These are phyloP conservation scores for Wakefieldia striispora DNA, from an alignment of 768 basidiomycete genomes.

Conservation along the genomic window DNA sequence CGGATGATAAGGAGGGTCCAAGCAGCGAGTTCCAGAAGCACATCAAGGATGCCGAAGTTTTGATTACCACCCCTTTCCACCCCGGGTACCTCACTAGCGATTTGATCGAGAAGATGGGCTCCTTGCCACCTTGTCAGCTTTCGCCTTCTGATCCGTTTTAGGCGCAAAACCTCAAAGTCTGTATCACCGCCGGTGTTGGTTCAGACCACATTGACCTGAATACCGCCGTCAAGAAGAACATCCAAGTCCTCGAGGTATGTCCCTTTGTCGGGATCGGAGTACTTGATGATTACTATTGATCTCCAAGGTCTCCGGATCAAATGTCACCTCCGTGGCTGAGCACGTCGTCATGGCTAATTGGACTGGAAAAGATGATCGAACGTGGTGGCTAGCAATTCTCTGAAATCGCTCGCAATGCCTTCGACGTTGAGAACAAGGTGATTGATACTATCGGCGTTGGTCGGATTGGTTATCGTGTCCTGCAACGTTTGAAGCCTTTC, in stretches of 20 bases:
- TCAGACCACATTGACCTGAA: conserved; percentile 89
- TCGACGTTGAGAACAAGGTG: conserved; percentile 85
- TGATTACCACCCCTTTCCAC: conserved; percentile 84
- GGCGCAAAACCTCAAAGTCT: conserved; percentile 86
- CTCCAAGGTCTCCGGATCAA: conserved; percentile 71
- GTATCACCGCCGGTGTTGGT: conserved; percentile 86
- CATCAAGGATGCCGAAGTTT: conserved; percentile 70
- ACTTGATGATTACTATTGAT: background rate
- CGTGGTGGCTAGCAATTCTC: conserved; percentile 84
- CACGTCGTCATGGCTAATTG: conserved; percentile 63
- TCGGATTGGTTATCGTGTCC: conserved; percentile 82
- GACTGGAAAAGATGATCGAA: conserved; percentile 61
- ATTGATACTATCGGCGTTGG: conserved; percentile 85
- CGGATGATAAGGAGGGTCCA: conserved; percentile 77
- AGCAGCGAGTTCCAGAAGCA: conserved; percentile 80
- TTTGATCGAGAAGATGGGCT: conserved; percentile 56
- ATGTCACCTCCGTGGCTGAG: conserved; percentile 87
- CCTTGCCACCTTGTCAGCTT: background rate
- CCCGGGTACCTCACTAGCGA: conserved; percentile 78
- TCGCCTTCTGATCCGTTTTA: conserved; percentile 22
- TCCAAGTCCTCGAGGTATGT: conserved; percentile 66
- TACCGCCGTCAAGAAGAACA: conserved; percentile 73
- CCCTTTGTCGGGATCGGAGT: background rate
- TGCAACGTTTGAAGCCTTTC: conserved; percentile 77
- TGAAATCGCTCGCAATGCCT: conserved; percentile 76